A percentile compares a stretch with the other conserved stretches of the same genome.
These are phyloP conservation scores for Acacia melanoxylon DNA, from an alignment of 306 rosid species.

Conservation along the genomic window DNA sequence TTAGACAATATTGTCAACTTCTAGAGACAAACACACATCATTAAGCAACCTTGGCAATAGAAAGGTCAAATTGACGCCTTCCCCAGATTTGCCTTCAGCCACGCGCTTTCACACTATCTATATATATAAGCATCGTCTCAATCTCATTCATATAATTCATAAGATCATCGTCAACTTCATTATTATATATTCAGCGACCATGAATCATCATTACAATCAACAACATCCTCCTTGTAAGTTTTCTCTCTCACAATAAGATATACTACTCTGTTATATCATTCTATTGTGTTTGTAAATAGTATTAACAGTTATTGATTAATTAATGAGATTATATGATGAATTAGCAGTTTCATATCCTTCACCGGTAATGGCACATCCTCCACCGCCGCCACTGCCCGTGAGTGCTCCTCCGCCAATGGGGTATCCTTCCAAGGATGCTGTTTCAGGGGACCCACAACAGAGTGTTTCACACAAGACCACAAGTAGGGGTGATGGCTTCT, in stretches of 20 bases:
- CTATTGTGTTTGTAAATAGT: neutral
- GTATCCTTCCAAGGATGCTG: conserved; percentile 41
- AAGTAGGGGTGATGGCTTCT: too few relatives aligned
- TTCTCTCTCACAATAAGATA: neutral
- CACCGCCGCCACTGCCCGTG: neutral
- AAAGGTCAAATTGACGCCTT: neutral
- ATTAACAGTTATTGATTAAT: neutral
- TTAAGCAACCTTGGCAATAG: too few relatives aligned
- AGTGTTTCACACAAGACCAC: too few relatives aligned
- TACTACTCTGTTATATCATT: neutral
- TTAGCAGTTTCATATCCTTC: neutral
- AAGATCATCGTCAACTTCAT: neutral
- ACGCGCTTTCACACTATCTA: neutral
- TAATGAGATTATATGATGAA: neutral
- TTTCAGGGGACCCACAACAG: too few relatives aligned
- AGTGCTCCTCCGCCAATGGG: conserved; percentile 44
- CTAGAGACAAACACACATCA: too few relatives aligned
- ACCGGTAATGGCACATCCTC: conserved; percentile 37
- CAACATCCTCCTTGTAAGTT: conserved; percentile 36
- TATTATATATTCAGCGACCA: conserved; percentile 1
- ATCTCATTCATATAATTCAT: neutral
- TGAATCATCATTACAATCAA: conserved; percentile 32
- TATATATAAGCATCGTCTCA: neutral
- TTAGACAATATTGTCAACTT: too few relatives aligned
- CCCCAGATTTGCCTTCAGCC: too few relatives aligned